These are phyloP conservation scores for Acmispon strigosus DNA, from an alignment of 306 rosid species.

Conservation along the genomic window DNA sequence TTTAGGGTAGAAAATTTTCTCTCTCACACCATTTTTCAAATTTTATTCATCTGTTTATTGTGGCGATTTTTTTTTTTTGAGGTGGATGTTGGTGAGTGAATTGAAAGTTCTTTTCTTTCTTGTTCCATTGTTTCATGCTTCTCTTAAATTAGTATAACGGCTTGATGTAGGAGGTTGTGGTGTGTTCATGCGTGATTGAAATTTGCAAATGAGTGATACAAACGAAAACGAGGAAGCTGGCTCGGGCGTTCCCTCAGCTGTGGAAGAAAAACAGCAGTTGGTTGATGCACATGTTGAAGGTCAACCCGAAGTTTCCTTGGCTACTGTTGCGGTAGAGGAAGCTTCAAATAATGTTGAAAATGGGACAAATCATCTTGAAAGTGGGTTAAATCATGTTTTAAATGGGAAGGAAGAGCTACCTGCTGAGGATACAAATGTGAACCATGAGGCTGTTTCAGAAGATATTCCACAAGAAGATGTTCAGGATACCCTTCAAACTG, in stretches of 20 bases:
- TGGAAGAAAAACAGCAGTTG: slow-evolving; percentile 25
- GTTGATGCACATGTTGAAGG: slow-evolving; percentile 21
- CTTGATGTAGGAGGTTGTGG: slow-evolving; percentile 22
- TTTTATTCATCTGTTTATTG: background rate
- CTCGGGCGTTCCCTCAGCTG: slow-evolving; percentile 3
- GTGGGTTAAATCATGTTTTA: background rate
- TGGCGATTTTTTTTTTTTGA: background rate
- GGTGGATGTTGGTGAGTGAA: background rate
- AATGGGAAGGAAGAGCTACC: slow-evolving; percentile 10
- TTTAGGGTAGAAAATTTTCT: background rate
- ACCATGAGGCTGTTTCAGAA: slow-evolving; percentile 14
- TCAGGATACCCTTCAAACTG: slow-evolving; percentile 22
- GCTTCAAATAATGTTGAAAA: slow-evolving; percentile 18
- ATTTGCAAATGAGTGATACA: slow-evolving; percentile 53
- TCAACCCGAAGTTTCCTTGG: slow-evolving; percentile 19
- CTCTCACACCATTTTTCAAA: background rate
- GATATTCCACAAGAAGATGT: slow-evolving; percentile 12
- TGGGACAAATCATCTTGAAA: background rate
- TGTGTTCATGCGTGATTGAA: slow-evolving; percentile 22
- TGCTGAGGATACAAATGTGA: slow-evolving; percentile 16
- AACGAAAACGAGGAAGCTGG: slow-evolving; percentile 39
- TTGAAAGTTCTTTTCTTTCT: background rate
- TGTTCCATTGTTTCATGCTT: background rate
- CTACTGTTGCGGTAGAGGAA: slow-evolving; percentile 22
- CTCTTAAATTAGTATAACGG: background rate